These are phyloP conservation scores for Cutaneotrichosporon cavernicola DNA, from an alignment of 1,284 basidiomycete species.

Conservation along the genomic window DNA sequence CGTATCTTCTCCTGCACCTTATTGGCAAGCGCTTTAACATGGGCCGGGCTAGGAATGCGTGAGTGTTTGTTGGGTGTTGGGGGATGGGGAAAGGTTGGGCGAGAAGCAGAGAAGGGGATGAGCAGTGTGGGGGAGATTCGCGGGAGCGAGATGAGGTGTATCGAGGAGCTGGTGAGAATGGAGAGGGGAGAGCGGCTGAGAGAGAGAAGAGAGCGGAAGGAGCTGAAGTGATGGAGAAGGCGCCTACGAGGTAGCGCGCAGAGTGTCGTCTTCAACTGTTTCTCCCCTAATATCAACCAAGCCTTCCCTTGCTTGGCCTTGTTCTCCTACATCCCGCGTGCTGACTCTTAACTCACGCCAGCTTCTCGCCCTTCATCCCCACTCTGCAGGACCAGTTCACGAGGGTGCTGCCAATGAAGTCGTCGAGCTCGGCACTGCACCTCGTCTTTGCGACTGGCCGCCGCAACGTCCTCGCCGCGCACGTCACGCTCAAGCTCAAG, in stretches of 20 bases:
- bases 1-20: constrained; percentile 43
- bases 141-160: neutral
- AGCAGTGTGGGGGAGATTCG: neutral
- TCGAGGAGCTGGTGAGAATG: neutral
- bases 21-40: constrained; percentile 44
- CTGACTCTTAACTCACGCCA: constrained; percentile 13
- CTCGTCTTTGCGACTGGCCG: constrained; percentile 83
- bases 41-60: constrained; percentile 42
- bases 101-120: neutral
- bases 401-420: constrained; percentile 31
- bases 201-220: neutral
- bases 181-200: neutral
- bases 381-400: constrained; percentile 39
- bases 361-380: constrained; percentile 29
- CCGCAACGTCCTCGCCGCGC: constrained; percentile 69
- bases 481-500: constrained; percentile 71
- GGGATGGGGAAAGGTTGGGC: neutral
- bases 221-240: neutral
- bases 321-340: too few relatives aligned
- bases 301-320: too few relatives aligned
- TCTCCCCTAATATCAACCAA: too few relatives aligned
- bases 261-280: neutral
- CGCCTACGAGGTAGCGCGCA: neutral
- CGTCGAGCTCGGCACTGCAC: constrained; percentile 54
- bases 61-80: constrained; percentile 32